Evolutionary conservation across 2,329 filamentous ascomycete genomes (phyloP), one percentile per base, ranked within the genome.

Genomic region (Pseudocercospora cruenta): DNA sequence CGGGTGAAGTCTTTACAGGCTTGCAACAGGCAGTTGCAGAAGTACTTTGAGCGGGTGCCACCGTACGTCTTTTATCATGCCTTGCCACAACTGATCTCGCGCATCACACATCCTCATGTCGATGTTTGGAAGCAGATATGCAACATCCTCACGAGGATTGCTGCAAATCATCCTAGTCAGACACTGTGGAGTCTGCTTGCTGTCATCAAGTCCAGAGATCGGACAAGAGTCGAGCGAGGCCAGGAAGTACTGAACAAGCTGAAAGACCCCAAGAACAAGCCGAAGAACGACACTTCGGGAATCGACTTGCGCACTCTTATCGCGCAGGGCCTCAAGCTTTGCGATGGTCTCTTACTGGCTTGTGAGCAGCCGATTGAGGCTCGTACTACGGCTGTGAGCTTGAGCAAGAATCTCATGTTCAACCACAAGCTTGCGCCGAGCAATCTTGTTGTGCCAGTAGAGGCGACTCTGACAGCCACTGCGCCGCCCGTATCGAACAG

Each of bases 21-120:
- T 4, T 84, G 95, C 66, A 91, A 97, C 78, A 82, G 83, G 22
- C 90, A 94, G 69, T 81, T 98, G 68, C 88, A 89, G 76, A 96
- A 94, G 79, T 93, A 96, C 76, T 86, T 94, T 43, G 79, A 84
- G 22, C 85, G 88, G 4, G 83, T 94, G 66, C 91, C 91, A 2
- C 86, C 90, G 0, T 94, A 91, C 73, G 87, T 93, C 33, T 93
- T 93, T 78, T 94, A 93, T 76, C 91, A 90, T 1, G 88, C 94
- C 5, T 83, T 99, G 49, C 91, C 95, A 4, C 95, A 99, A 79
- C 91, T 99, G 68, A 91, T 99, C 64, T 95, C 94, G n/a, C 90
- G 95, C 33, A 97, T 99, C 73, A 92, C 91, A 54, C 95, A 99
- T 80, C 88, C 90, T 0, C 92, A 97, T 76, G 79, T 79, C 3